Evolutionary conservation across 2,329 filamentous ascomycete species (phyloP).

Genomic region (Plenodomus biglobosus): DNA sequence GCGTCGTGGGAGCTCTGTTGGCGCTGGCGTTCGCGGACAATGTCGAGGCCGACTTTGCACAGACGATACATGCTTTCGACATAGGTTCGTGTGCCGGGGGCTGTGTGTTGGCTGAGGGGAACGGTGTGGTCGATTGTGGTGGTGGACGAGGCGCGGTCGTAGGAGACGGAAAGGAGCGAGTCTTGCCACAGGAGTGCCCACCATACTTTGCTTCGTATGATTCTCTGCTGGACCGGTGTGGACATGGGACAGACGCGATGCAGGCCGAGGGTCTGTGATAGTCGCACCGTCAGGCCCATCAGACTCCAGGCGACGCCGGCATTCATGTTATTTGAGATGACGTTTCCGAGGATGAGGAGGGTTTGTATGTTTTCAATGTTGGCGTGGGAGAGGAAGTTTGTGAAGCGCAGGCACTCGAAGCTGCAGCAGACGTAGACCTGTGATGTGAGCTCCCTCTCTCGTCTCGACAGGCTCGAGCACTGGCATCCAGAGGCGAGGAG

Average conservation of each 20-base stretch:
- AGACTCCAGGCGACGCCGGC: slow-evolving; percentile 65
- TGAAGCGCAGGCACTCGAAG: slow-evolving; percentile 65
- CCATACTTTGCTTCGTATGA: slow-evolving; percentile 47
- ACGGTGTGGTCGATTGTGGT: slow-evolving; percentile 54
- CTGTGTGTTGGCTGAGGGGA: slow-evolving; percentile 45
- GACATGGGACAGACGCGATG: slow-evolving; percentile 61
- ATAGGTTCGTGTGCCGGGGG: slow-evolving; percentile 55
- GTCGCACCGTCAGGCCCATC: slow-evolving; percentile 60
- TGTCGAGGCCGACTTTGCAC: slow-evolving; percentile 61
- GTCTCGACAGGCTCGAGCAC: slow-evolving; percentile 59
- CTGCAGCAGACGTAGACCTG: slow-evolving; percentile 67
- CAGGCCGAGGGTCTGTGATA: slow-evolving; percentile 62
- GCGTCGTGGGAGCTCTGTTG: slow-evolving; percentile 57
- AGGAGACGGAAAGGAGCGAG: slow-evolving; percentile 64
- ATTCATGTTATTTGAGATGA: slow-evolving; percentile 65
- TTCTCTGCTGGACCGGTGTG: slow-evolving; percentile 50
- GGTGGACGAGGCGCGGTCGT: slow-evolving; percentile 62
- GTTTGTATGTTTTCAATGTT: slow-evolving; percentile 64
- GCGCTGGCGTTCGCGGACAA: slow-evolving; percentile 60
- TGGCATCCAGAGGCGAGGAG: slow-evolving; percentile 65
- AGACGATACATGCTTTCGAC: slow-evolving; percentile 60
- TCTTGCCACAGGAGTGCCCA: slow-evolving; percentile 68
- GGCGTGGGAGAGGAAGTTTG: slow-evolving; percentile 64
- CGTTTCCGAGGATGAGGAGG: slow-evolving; percentile 63
- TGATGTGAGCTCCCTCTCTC: slow-evolving; percentile 63